Evolutionary conservation across 129 eudicot genomes (phyloP).

Genomic region (Flaveria brownii): DNA sequence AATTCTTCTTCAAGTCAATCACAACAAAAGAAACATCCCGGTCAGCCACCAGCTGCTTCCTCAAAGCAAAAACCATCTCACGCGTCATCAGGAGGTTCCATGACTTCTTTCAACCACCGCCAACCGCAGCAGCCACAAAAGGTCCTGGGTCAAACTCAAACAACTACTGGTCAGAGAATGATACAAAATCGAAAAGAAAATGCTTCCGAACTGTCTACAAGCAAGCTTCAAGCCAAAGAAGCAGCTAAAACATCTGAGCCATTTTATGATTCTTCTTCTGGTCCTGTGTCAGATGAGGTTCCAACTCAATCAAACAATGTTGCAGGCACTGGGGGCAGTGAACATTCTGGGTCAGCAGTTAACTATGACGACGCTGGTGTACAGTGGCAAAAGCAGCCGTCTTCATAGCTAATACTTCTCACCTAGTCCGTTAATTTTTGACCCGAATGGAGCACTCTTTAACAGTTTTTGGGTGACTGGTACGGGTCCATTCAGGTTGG

Average conservation of each 20-base stretch:
- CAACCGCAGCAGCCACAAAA: slow-evolving; percentile 47
- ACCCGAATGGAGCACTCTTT: slow-evolving; percentile 38
- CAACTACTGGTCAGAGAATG: slow-evolving; percentile 38
- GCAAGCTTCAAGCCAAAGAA: slow-evolving; percentile 45
- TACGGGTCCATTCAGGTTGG: slow-evolving; percentile 29
- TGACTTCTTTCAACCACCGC: slow-evolving; percentile 47
- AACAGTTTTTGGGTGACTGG: slow-evolving; percentile 25
- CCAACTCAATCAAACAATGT: slow-evolving; percentile 33
- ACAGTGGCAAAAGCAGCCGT: slow-evolving; percentile 51
- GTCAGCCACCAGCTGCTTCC: slow-evolving; percentile 40
- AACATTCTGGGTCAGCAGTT: slow-evolving; percentile 27
- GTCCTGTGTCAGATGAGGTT: slow-evolving; percentile 31
- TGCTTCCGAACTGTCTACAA: slow-evolving; percentile 38
- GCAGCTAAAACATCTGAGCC: slow-evolving; percentile 47
- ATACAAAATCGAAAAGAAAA: slow-evolving; percentile 43
- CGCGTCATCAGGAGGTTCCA: slow-evolving; percentile 27
- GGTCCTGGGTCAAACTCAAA: slow-evolving; percentile 44
- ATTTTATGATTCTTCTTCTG: slow-evolving; percentile 44
- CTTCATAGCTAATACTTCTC: slow-evolving; percentile 33
- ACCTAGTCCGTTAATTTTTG: slow-evolving; percentile 37
- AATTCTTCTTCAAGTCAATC: slow-evolving; percentile 40
- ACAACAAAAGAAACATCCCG: slow-evolving; percentile 46
- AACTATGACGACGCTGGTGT: slow-evolving; percentile 44
- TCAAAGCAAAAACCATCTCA: slow-evolving; percentile 35
- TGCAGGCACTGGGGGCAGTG: slow-evolving; percentile 30